Conservation (phyloP, 83 land plant genomes). For the Picea abies region DNA sequence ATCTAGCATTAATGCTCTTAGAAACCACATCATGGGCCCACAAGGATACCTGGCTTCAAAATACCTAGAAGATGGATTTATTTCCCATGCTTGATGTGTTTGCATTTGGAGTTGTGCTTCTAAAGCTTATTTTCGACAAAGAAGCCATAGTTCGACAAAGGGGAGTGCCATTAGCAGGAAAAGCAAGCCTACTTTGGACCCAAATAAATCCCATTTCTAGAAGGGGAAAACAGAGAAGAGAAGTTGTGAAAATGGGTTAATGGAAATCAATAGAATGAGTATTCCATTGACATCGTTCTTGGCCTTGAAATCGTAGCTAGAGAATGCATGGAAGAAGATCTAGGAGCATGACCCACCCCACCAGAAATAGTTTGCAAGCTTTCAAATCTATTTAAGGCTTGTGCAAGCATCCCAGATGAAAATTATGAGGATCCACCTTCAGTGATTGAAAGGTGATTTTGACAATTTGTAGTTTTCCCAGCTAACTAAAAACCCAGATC, state of each 20-base stretch:
- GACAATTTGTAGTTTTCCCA: not conserved
- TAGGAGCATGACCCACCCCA: slow-evolving; percentile 61
- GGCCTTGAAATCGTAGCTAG: slow-evolving; percentile 39
- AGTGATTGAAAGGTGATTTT: slow-evolving; percentile 1
- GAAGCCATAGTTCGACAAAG: slow-evolving; percentile 32
- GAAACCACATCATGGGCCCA: slow-evolving; percentile 78
- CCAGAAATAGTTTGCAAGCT: slow-evolving; percentile 64
- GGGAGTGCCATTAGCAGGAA: slow-evolving; percentile 25
- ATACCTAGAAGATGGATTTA: slow-evolving; percentile 55
- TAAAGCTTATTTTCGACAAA: slow-evolving; percentile 71
- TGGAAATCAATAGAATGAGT: slow-evolving; percentile 3
- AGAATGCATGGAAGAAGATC: slow-evolving; percentile 51
- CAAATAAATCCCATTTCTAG: not conserved
- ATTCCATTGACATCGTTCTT: slow-evolving; percentile 45
- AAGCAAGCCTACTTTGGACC: slow-evolving; percentile 16
- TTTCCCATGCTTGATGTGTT: slow-evolving; percentile 76
- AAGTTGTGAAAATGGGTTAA: slow-evolving; percentile 22
- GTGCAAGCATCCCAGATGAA: slow-evolving; percentile 45
- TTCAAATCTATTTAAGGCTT: slow-evolving; percentile 49
- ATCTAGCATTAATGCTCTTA: slow-evolving; percentile 66
- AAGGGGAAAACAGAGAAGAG: slow-evolving; percentile 15
- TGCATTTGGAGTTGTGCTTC: slow-evolving; percentile 79
- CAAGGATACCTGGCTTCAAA: slow-evolving; percentile 23
- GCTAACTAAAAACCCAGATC: not conserved
- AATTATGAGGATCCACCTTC: not conserved